Evolutionary conservation across 345 rosid genomes (phyloP), one percentile per base, ranked within the genome.

Genomic region (Luvunga scandens): DNA sequence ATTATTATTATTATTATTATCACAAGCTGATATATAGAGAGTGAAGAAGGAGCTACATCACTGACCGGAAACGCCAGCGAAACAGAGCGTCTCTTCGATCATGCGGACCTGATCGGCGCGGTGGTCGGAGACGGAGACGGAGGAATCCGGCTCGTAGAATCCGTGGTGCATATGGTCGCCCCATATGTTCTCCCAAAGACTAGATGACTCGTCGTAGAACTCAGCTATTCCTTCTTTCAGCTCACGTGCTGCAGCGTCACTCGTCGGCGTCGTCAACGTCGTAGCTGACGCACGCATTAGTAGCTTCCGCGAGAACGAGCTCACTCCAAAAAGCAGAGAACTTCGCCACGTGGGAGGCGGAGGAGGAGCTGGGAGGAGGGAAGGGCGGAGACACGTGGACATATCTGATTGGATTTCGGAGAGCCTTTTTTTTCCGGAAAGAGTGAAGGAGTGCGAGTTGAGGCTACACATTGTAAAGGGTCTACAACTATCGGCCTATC

Each of bases 121-220:
- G 66, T 95, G 98, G 75, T 82, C 87, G 18, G 92, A 77, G 30
- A 75, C 79, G 25, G 89, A 82, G 78, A 77, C 87, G 24, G 77
- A 64, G 24, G 83, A 78, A 30, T 75, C 77, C 3, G 88, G 82
- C 5, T 91, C 91, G 81, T 95, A 95, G 77, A 87, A 95, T 28
- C 99, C 99, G 68, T 95, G 99, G 82, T 95, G 99, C 98, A 95
- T 91, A 70, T 95, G 99, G 77, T 93, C 95, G 42, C 99, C 99
- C 99, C 99, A 95, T 4, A 95, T 82, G 66, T 88, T 86, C 73
- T 95, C 98, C 98, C 97, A 95, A 7, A 89, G 0, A 1, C 88
- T 90, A 1, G 98, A 91, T 19, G 98, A 93, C 89, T 93, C 89
- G 85, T 95, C 95, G 87, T 93, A 95, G 34, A 93, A 85, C n/a